Evolutionary conservation across 495 filamentous ascomycete genomes (phyloP).

Genomic region (Oidiodendron maius): DNA sequence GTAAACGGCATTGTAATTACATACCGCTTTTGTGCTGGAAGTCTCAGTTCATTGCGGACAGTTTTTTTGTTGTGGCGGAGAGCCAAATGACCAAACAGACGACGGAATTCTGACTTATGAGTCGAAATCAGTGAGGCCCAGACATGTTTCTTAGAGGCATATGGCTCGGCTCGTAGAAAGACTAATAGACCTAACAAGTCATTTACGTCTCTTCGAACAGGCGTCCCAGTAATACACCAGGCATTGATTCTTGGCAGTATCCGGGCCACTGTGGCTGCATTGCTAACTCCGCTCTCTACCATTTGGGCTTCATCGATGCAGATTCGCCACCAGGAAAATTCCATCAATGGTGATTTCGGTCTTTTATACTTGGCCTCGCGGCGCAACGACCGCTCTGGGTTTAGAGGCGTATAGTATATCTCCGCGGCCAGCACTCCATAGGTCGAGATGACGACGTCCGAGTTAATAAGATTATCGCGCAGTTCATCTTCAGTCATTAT

Average conservation of each 20-base stretch:
- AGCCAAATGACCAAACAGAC: conserved; percentile 61
- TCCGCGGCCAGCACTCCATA: conserved; percentile 74
- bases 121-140: conserved; percentile 60
- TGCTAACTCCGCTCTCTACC: conserved; percentile 81
- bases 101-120: conserved; percentile 54
- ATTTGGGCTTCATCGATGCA: conserved; percentile 96
- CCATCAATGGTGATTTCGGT: conserved; percentile 66
- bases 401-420: conserved; percentile 64
- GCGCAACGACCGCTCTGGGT: conserved; percentile 61
- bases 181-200: conserved; percentile 63
- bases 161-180: conserved; percentile 78
- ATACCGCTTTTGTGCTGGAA: conserved; percentile 76
- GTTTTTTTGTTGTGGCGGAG: conserved; percentile 81
- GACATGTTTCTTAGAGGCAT: conserved; percentile 49
- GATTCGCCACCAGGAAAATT: conserved; percentile 80
- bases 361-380: conserved; percentile 60
- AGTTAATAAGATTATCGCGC: conserved; percentile 42
- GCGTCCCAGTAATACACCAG: conserved; percentile 93
- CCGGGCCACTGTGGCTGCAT: conserved; percentile 73
- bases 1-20: conserved; percentile 88
- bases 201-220: conserved; percentile 70
- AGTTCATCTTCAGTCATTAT: conserved; percentile 34
- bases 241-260: conserved; percentile 77
- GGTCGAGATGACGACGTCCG: conserved; percentile 83
- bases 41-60: conserved; percentile 62